Evolutionary conservation across 208 protist species (phyloP).

Genomic region (Trichomonas gallinae): DNA sequence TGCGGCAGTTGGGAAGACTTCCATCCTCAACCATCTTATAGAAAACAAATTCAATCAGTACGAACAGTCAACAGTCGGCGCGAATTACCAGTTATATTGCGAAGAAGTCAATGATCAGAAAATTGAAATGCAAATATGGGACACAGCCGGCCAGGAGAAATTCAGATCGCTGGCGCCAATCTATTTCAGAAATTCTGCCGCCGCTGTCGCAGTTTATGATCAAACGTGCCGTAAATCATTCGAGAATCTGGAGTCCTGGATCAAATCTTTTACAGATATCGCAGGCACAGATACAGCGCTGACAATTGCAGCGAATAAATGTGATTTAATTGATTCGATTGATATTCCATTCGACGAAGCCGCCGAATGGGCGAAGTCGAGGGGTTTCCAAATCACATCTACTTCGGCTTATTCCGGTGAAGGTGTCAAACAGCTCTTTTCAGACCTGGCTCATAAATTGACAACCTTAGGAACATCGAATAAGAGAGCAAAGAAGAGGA

Average conservation of each 20-base stretch:
- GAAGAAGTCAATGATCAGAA: not conserved
- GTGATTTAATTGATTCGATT: not conserved
- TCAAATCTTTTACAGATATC: not conserved
- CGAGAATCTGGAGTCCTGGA: not conserved
- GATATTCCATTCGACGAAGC: not conserved
- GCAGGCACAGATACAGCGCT: not conserved
- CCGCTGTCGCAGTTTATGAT: not conserved
- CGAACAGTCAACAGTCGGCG: not conserved
- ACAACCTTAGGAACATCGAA: not conserved
- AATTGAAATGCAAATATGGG: conserved; percentile 19
- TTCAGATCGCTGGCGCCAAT: not conserved
- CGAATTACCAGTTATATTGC: not conserved
- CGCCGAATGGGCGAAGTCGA: not conserved
- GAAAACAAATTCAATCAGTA: not conserved
- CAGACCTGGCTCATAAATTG: not conserved
- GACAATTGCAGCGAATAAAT: not conserved
- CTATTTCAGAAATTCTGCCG: not conserved
- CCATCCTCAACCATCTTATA: not conserved
- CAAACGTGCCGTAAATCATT: not conserved
- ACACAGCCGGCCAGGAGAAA: not conserved
- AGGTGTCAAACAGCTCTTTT: not conserved
- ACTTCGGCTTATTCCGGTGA: not conserved
- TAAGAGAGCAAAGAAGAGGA: not conserved
- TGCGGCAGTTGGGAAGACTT: not conserved
- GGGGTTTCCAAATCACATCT: not conserved